Evolutionary conservation across 2,329 filamentous ascomycete genomes (phyloP).

Genomic region (Reticulascus tulasneorum): DNA sequence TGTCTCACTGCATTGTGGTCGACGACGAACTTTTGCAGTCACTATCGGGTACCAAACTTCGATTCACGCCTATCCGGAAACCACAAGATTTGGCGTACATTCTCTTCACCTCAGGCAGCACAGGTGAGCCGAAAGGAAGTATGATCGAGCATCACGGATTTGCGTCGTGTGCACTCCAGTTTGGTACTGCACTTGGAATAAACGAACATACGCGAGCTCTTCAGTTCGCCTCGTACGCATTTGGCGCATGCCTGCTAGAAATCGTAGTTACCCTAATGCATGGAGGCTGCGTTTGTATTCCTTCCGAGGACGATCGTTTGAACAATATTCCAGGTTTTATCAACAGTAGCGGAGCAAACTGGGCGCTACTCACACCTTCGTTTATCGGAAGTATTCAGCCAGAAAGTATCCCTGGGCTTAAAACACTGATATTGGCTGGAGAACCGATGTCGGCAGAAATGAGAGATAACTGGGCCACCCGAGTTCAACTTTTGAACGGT

Average conservation of each 20-base stretch:
- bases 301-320: conserved; percentile 44
- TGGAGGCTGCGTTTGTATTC: conserved; percentile 59
- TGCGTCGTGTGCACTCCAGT: neutral
- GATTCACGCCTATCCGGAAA: neutral
- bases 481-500: conserved; percentile 15
- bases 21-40: conserved; percentile 10
- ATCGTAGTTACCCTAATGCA: conserved; percentile 47
- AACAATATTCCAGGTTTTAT: conserved; percentile 48
- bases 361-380: conserved; percentile 54
- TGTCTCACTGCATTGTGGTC: neutral
- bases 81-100: conserved; percentile 9
- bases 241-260: conserved; percentile 28
- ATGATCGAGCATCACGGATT: conserved; percentile 5
- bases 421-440: conserved; percentile 27
- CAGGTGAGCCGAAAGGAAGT: conserved; percentile 17
- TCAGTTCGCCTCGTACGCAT: conserved; percentile 7
- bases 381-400: conserved; percentile 43
- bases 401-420: conserved; percentile 28
- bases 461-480: conserved; percentile 14
- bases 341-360: conserved; percentile 43
- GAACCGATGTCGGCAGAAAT: conserved; percentile 18
- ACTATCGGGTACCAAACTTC: neutral
- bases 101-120: conserved; percentile 17
- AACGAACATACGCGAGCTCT: neutral
- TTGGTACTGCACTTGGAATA: conserved; percentile 6